phyloP scores from a whole-genome alignment of 106 monocot species.

The Cymbidium sinense region DNA sequence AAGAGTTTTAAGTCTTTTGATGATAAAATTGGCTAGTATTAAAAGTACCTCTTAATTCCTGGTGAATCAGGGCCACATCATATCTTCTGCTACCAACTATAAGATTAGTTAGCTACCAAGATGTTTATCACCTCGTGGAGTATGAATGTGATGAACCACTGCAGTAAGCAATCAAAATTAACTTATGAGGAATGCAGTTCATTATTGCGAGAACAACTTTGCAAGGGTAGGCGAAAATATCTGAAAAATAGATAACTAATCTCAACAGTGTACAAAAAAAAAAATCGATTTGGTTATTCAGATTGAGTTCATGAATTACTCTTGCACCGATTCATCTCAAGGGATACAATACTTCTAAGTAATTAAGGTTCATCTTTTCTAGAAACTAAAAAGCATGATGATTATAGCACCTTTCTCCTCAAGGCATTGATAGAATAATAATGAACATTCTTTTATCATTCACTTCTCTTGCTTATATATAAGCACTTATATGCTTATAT shows the following conservation, averaged over 20 bases:
- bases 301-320: background rate
- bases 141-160: slow-evolving; percentile 86
- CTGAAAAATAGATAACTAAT: background rate
- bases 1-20: background rate
- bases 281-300: background rate
- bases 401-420: too few species aligned
- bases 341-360: too few species aligned
- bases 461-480: too few species aligned
- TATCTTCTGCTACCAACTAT: slow-evolving; percentile 48
- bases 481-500: too few species aligned
- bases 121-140: slow-evolving; percentile 66
- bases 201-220: too few species aligned
- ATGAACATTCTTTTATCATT: too few species aligned
- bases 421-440: too few species aligned
- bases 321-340: background rate
- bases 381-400: too few species aligned
- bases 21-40: background rate
- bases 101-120: slow-evolving; percentile 54
- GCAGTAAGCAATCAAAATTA: slow-evolving; percentile 11
- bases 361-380: too few species aligned
- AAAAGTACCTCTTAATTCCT: slow-evolving; percentile 42
- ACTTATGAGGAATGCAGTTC: background rate
- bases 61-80: slow-evolving; percentile 42
- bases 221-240: too few species aligned
- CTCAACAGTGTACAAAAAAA: background rate